A percentile compares a stretch with the other conserved stretches of the same genome.
These are phyloP conservation scores for Cylindrotheca closterium DNA, from an alignment of 108 stramenopile genomes.

Conservation along the genomic window DNA sequence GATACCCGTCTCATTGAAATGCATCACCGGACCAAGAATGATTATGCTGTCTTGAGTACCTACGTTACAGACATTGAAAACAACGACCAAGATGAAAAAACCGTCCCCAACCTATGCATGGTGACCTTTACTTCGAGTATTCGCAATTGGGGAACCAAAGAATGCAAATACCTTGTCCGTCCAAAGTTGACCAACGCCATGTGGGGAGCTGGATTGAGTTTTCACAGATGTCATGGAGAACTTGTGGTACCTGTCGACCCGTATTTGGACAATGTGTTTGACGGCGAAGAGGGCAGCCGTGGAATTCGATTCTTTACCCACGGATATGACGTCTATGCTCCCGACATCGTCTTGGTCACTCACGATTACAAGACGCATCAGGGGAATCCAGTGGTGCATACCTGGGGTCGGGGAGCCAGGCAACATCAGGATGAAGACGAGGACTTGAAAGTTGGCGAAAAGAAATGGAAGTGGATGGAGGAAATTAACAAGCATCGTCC, in stretches of 20 bases:
- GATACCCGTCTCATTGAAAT: slow-evolving; percentile 66
- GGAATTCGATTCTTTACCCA: slow-evolving; percentile 86
- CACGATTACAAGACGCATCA: slow-evolving; percentile 88
- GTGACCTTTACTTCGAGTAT: slow-evolving; percentile 64
- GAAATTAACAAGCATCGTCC: slow-evolving; percentile 4
- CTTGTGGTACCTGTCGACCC: slow-evolving; percentile 88
- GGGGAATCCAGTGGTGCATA: slow-evolving; percentile 55
- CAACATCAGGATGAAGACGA: neutral
- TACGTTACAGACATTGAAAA: slow-evolving; percentile 78
- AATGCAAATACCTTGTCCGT: slow-evolving; percentile 39
- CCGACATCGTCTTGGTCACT: slow-evolving; percentile 66
- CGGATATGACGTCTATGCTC: slow-evolving; percentile 93
- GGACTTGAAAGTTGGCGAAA: neutral
- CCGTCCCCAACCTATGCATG: slow-evolving; percentile 82
- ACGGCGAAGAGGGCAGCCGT: slow-evolving; percentile 90
- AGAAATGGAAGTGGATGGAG: slow-evolving; percentile 19
- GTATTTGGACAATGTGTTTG: slow-evolving; percentile 80
- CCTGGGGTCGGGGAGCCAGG: slow-evolving; percentile 41
- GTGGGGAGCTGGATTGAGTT: slow-evolving; percentile 88
- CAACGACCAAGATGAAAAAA: slow-evolving; percentile 45
- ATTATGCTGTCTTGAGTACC: slow-evolving; percentile 85
- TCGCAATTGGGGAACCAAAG: slow-evolving; percentile 71
- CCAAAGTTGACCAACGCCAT: slow-evolving; percentile 74
- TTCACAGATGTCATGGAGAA: slow-evolving; percentile 88
- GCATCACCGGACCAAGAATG: slow-evolving; percentile 81